Base-by-base conservation (phyloP, 148 eudicot species). In the Vaccinium darrowii region DNA sequence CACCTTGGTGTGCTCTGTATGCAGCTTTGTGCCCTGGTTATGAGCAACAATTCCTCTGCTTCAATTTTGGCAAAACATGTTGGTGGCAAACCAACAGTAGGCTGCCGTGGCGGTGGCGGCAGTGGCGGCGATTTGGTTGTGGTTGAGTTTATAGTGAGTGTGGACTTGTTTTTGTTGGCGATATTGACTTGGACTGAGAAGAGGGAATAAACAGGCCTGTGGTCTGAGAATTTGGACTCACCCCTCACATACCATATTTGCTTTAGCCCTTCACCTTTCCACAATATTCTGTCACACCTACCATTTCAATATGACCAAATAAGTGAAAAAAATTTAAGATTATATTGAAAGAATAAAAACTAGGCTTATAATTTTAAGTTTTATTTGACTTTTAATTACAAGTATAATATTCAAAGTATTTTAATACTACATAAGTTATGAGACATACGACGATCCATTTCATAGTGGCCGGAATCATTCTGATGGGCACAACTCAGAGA, bases 231-330 rank as follows among this genome's bases (percentile, higher is more conserved):
- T 19, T 88, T 92, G 49, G 93, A 93, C 80, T 93, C 96, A 11
- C 89, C 93, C 73, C 96, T 91, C 12, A 56, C 88, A 51, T 93
- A 93, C 78, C 85, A 87, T 77, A 93, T 84, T 67, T 93, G 96
- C 87, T 91, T 90, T 12, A 93, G 85, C 16, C 96, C 96, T 83
- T 93, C 90, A 8, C 96, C 96, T 90, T 90, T 93, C 96, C 96
- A 93, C 69, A 93, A 77, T 60, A 93, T 93, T 81, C 96, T 90
- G 89, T 93, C 96, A 81, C 96, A 93, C 95, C 95, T 93, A 83
- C 80, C 39, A 62, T 83, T 82, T 15, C 21, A 25, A 47, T 10
- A 74, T 76, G 53, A 43, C 23, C n/a, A 47, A 39, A 76, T 4
- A 43, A 72, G 16, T 9, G 39, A 72, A 9, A 27, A 63, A 65